These are phyloP conservation scores for Neurospora pannonica DNA, from an alignment of 495 filamentous ascomycete species.

Conservation along the genomic window DNA sequence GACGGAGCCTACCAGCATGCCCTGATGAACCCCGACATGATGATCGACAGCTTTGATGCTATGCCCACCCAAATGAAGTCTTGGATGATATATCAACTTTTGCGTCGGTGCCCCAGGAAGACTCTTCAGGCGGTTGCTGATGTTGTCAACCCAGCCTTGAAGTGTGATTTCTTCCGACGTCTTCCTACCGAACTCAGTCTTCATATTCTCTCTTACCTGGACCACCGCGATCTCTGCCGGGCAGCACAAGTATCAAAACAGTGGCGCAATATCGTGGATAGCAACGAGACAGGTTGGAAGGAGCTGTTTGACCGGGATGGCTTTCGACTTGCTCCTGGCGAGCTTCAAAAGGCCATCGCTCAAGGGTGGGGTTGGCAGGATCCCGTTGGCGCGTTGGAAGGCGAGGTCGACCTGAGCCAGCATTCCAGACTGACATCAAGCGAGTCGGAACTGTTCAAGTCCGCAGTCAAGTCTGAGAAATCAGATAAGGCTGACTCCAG, in stretches of 20 bases:
- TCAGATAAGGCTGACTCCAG: conserved; percentile 3
- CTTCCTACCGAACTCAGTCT: conserved; percentile 81
- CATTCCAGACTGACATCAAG: conserved; percentile 36
- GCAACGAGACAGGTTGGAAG: conserved; percentile 93
- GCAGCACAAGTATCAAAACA: conserved; percentile 90
- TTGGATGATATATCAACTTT: conserved; percentile 91
- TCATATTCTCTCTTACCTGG: conserved; percentile 79
- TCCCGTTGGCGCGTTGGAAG: conserved; percentile 62
- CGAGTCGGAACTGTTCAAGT: conserved; percentile 36
- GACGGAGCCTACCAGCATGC: conserved; percentile 15
- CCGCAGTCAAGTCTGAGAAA: conserved; percentile 26
- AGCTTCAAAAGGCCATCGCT: conserved; percentile 74
- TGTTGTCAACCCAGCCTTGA: conserved; percentile 91
- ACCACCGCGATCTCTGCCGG: conserved; percentile 77
- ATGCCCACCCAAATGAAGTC: conserved; percentile 82
- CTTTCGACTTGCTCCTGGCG: conserved; percentile 66
- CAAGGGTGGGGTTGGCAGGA: conserved; percentile 99
- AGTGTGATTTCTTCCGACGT: conserved; percentile 79
- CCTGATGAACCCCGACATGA: conserved; percentile 65
- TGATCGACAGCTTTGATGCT: conserved; percentile 84
- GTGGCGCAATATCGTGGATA: conserved; percentile 84
- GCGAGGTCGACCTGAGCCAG: conserved; percentile 67
- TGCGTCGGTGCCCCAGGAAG: conserved; percentile 79
- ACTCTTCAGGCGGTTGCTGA: conserved; percentile 87
- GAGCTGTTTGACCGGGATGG: conserved; percentile 80